Evolutionary conservation across 2,329 filamentous ascomycete genomes (phyloP).

Genomic region (Furcasterigmium furcatum): DNA sequence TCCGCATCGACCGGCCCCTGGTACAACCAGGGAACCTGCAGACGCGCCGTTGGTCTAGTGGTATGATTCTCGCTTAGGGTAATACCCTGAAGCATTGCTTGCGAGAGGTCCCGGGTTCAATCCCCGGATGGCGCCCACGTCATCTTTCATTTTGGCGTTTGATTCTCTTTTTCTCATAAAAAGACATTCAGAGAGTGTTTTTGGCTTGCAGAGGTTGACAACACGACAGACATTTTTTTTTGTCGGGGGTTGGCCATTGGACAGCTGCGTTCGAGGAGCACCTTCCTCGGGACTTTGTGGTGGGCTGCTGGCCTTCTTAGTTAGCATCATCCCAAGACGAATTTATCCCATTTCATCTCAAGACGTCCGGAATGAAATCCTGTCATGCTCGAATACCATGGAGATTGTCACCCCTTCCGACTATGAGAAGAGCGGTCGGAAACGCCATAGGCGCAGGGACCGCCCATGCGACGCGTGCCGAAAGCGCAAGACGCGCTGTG

Average conservation of each 20-base stretch:
- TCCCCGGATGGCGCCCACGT: conserved; percentile 26
- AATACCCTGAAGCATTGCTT: conserved; percentile 29
- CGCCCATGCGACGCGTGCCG: conserved; percentile 28
- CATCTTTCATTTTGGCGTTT: not conserved
- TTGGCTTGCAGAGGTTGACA: too few species aligned
- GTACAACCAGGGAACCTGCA: not conserved
- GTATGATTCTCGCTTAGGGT: conserved; percentile 72
- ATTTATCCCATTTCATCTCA: too few species aligned
- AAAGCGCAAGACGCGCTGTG: conserved; percentile 27
- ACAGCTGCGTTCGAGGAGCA: too few species aligned
- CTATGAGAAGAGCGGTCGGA: conserved; percentile 22
- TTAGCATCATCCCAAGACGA: too few species aligned
- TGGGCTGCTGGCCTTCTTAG: too few species aligned
- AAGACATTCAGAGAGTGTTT: too few species aligned
- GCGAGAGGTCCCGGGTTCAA: conserved; percentile 45
- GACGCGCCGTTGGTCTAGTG: conserved; percentile 51
- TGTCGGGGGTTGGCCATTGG: too few species aligned
- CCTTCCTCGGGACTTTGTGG: too few species aligned
- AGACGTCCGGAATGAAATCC: too few species aligned
- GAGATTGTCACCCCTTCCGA: conserved; percentile 26
- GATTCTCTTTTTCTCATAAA: too few species aligned
- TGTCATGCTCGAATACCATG: conserved; percentile 10
- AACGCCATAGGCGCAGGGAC: conserved; percentile 22
- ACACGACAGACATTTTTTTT: too few species aligned
- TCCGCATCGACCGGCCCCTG: conserved; percentile 1